Base-by-base conservation (phyloP, 371 early-diverging fungal species). In the Phascolomyces articulosus region DNA sequence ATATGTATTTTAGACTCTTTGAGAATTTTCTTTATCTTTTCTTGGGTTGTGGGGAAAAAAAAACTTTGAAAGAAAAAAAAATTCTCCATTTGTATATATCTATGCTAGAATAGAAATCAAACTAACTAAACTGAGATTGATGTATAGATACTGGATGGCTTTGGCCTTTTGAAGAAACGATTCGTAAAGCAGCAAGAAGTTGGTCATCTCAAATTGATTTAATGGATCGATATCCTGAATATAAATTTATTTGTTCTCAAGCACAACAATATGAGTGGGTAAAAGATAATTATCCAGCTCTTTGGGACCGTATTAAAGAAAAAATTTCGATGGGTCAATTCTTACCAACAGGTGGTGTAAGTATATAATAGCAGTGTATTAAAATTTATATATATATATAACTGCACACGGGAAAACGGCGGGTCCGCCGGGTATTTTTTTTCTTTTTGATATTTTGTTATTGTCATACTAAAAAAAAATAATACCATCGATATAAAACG, bases 211-310 rank as follows among this genome's bases (percentile, higher is more conserved):
- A 95, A 70, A 55, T 93, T n/a, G 71, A 81, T 21, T 72, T 93
- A n/a, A 91, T 97, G 79, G 93, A 96, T 8, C 71, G 77, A 28
- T 95, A 93, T 69, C 96, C 97, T 0, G 92, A 93, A 18, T 97
- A 90, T 76, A 86, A 79, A 26, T 98, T 98, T 72, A 92, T 95
- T 0, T 91, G 91, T 26, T 96, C 97, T 20, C 97, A 97, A 74
- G 96, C 94, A 10, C 97, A 97, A 73, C 98, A 98, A 73, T 93
- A 93, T 59, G 95, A 95, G 70, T 98, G 97, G 97, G 83, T 96
- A 10, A 83, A 90, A 60, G 80, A 88, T 27, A 72, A 88, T 16
- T 97, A 98, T 73, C 98, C 97, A 4, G 66, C 75, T 10, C 70
- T 98, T 16, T 97, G 96, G 65, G 77, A 88, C 34, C 82, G 89